Evolutionary conservation across 2,329 filamentous ascomycete species (phyloP).

Genomic region (Mycosphaerelloides madeirae): DNA sequence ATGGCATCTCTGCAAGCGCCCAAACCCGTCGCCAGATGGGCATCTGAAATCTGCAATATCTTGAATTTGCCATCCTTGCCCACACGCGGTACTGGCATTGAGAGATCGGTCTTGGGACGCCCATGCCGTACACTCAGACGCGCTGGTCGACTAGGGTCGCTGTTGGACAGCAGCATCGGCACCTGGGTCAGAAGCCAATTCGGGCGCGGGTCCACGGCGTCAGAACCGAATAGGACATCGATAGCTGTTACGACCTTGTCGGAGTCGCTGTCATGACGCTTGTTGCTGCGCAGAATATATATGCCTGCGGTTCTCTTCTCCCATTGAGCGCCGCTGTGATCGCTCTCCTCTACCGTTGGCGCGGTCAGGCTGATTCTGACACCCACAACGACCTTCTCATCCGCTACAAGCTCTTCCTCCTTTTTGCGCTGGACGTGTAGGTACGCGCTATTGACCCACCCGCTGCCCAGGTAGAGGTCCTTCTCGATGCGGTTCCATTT

Average conservation of each 20-base stretch:
- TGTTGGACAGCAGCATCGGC: slow-evolving; percentile 64
- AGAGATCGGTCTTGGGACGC: slow-evolving; percentile 54
- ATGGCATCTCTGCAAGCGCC: slow-evolving; percentile 82
- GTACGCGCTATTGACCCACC: slow-evolving; percentile 72
- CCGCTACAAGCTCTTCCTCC: slow-evolving; percentile 71
- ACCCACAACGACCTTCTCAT: slow-evolving; percentile 76
- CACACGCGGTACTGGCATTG: slow-evolving; percentile 63
- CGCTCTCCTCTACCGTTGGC: slow-evolving; percentile 56
- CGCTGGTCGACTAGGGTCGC: slow-evolving; percentile 59
- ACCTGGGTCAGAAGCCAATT: slow-evolving; percentile 78
- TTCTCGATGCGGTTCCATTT: slow-evolving; percentile 84
- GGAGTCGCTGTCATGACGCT: slow-evolving; percentile 69
- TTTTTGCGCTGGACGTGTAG: slow-evolving; percentile 77
- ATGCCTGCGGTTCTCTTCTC: slow-evolving; percentile 71
- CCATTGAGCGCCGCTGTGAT: slow-evolving; percentile 62
- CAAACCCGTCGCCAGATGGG: slow-evolving; percentile 87
- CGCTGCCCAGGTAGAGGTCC: slow-evolving; percentile 73
- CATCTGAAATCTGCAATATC: slow-evolving; percentile 91
- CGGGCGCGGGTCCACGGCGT: slow-evolving; percentile 81
- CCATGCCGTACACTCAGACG: slow-evolving; percentile 77
- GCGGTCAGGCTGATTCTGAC: slow-evolving; percentile 69
- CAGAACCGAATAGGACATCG: slow-evolving; percentile 83
- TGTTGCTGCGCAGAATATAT: slow-evolving; percentile 74
- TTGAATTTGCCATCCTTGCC: slow-evolving; percentile 91
- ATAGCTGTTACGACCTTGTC: slow-evolving; percentile 71